Conservation (phyloP, 23 red algal genomes). For the Gracilariopsis chorda region DNA sequence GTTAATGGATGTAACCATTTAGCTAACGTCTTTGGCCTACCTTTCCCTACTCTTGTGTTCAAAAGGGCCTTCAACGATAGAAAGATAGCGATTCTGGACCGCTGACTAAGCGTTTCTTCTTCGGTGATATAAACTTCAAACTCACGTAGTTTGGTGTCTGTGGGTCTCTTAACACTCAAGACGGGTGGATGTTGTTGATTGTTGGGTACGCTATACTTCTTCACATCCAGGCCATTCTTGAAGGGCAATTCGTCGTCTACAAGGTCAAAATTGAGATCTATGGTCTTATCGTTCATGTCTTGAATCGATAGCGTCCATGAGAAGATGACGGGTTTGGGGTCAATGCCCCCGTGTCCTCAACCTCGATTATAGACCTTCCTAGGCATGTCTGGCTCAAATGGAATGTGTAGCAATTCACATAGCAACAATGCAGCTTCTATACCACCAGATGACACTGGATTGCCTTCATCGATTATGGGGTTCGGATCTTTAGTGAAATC, state of each 20-base stretch:
- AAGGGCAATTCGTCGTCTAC: not conserved
- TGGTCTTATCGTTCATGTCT: not conserved
- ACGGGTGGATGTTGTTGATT: not conserved
- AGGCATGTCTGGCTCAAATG: not conserved
- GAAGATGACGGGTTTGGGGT: not conserved
- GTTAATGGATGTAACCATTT: not conserved
- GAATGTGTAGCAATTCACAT: conserved; percentile 6
- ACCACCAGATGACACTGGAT: not conserved
- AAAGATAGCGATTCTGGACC: not conserved
- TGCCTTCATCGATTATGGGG: conserved; percentile 20
- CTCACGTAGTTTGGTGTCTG: not conserved
- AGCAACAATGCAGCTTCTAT: not conserved
- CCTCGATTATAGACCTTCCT: not conserved
- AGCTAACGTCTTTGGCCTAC: not conserved
- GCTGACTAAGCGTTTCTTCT: not conserved
- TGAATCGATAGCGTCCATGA: conserved; percentile 13
- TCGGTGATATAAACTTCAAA: not conserved
- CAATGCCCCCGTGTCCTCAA: not conserved
- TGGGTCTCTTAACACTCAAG: not conserved
- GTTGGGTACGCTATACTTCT: not conserved
- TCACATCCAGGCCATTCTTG: not conserved
- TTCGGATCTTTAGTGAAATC: not conserved
- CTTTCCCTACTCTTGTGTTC: not conserved
- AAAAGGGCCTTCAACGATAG: not conserved
- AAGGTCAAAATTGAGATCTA: conserved; percentile 5